These are phyloP conservation scores for Teunomyces stri DNA, from an alignment of 805 yeast species.

Conservation along the genomic window DNA sequence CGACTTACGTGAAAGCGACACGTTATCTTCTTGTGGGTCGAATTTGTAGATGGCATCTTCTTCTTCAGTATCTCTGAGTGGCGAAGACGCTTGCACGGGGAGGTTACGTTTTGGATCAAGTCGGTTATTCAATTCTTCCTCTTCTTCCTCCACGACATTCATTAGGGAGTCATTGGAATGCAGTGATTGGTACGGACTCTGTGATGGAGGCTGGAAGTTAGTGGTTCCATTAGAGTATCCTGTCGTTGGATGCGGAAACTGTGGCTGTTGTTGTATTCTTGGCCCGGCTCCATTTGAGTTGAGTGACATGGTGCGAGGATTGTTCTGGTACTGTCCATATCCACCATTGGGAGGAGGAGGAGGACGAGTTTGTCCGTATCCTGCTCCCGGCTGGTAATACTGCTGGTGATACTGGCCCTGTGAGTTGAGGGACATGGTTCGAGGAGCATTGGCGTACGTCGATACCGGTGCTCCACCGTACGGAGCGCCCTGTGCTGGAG, in stretches of 20 bases:
- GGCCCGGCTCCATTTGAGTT: background rate
- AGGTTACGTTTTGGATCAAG: constrained; percentile 4
- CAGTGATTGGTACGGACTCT: constrained; percentile 2
- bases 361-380: constrained; percentile 4
- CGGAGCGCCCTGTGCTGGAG: background rate
- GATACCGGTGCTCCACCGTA: constrained; percentile 2
- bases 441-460: constrained; percentile 14
- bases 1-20: constrained; percentile 35
- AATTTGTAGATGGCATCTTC: constrained; percentile 30
- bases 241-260: background rate
- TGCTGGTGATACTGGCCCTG: constrained; percentile 9
- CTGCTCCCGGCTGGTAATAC: constrained; percentile 4
- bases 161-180: constrained; percentile 31
- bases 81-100: constrained; percentile 1
- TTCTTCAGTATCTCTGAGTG: constrained; percentile 11
- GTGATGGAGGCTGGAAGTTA: background rate
- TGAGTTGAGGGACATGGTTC: constrained; percentile 27
- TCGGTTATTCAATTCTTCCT: constrained; percentile 16
- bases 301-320: background rate
- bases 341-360: constrained; percentile 3
- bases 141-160: constrained; percentile 37
- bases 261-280: constrained; percentile 2
- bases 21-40: constrained; percentile 26
- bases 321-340: constrained; percentile 5
- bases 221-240: background rate